phyloP scores from a whole-genome alignment of 164 flowering plant genomes.

The Vitis riparia region DNA sequence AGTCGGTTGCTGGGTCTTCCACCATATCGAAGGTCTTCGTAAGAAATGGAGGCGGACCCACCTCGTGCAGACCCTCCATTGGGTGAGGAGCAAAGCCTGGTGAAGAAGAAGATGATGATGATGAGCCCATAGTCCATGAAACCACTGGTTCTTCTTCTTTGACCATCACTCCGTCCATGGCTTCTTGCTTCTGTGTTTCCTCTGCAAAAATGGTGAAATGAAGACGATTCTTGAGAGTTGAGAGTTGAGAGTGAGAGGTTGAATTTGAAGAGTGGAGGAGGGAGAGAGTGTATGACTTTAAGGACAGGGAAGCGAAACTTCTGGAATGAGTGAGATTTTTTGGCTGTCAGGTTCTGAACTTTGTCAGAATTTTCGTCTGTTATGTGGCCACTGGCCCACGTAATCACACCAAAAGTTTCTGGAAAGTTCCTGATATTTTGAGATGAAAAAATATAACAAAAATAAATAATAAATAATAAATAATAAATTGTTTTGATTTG shows the following conservation, averaged over 20 bases:
- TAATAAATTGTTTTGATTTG: too few species aligned
- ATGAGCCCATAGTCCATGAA: not conserved
- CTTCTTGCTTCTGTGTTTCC: too few species aligned
- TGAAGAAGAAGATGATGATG: conserved; percentile 21
- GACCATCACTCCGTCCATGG: conserved; percentile 24
- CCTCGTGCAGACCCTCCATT: conserved; percentile 54
- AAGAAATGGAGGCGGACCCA: conserved; percentile 71
- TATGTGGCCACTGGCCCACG: too few species aligned
- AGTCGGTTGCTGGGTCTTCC: conserved; percentile 59
- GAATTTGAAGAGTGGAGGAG: not conserved
- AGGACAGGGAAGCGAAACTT: conserved; percentile 12
- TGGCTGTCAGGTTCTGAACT: too few species aligned
- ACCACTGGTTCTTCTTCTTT: conserved; percentile 28
- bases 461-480: too few species aligned
- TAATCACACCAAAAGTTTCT: not conserved
- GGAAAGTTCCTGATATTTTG: conserved; percentile 14
- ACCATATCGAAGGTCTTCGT: conserved; percentile 77
- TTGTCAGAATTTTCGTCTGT: too few species aligned
- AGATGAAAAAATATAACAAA: too few species aligned
- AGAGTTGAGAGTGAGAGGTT: not conserved
- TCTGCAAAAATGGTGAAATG: not conserved
- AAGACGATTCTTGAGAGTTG: not conserved
- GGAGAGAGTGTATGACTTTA: not conserved
- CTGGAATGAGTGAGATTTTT: conserved; percentile 9
- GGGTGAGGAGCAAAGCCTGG: conserved; percentile 39